These are phyloP conservation scores for Penicillium bialowiezense DNA, from an alignment of 495 filamentous ascomycete species.

Conservation along the genomic window DNA sequence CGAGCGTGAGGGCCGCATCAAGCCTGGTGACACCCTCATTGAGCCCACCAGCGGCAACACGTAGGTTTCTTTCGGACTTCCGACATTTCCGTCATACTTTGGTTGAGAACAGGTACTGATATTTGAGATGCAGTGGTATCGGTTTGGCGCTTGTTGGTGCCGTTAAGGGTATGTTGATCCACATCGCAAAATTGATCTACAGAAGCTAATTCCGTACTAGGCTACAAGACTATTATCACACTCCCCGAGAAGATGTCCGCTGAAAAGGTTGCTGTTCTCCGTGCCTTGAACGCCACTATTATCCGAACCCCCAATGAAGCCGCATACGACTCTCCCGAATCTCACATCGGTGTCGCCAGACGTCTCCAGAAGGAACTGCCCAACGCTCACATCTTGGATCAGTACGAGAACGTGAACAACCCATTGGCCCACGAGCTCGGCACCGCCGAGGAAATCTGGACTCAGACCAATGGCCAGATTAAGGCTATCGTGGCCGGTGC, in stretches of 20 bases:
- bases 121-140: slow-evolving; percentile 63
- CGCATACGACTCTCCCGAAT: slow-evolving; percentile 90
- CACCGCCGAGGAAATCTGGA: slow-evolving; percentile 96
- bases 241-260: slow-evolving; percentile 99
- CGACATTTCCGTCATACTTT: background rate
- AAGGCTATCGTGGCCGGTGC: slow-evolving; percentile 87
- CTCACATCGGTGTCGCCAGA: slow-evolving; percentile 91
- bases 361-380: slow-evolving; percentile 93
- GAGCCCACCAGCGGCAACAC: slow-evolving; percentile 98
- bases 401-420: slow-evolving; percentile 91
- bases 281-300: slow-evolving; percentile 92
- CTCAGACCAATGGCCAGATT: slow-evolving; percentile 80
- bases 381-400: slow-evolving; percentile 94
- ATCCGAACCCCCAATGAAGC: slow-evolving; percentile 96
- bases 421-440: slow-evolving; percentile 91
- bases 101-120: slow-evolving; percentile 14
- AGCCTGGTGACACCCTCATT: slow-evolving; percentile 94
- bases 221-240: slow-evolving; percentile 97
- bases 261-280: slow-evolving; percentile 93
- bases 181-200: background rate
- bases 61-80: slow-evolving; percentile 38
- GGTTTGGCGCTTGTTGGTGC: slow-evolving; percentile 90
- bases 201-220: slow-evolving; percentile 22
- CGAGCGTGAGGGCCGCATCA: slow-evolving; percentile 86
- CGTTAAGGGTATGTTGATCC: slow-evolving; percentile 64